Evolutionary conservation across 345 rosid species (phyloP).

Genomic region (Anastatica hierochuntica): DNA sequence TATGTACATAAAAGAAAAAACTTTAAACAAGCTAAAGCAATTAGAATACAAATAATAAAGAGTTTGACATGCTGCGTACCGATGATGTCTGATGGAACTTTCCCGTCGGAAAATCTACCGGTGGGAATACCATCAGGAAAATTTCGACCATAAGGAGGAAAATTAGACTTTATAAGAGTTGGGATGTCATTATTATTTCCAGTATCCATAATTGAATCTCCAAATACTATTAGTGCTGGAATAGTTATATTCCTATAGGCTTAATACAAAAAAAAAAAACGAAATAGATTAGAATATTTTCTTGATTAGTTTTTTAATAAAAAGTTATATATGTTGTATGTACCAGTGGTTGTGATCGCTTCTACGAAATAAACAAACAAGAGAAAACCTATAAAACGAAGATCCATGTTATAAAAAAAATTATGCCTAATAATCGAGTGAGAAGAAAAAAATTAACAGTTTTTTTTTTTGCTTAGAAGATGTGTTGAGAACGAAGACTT

Average conservation of each 20-base stretch:
- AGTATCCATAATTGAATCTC: slow-evolving; percentile 27
- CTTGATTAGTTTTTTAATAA: background rate
- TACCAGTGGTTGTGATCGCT: slow-evolving; percentile 3
- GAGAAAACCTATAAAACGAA: background rate
- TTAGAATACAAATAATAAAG: background rate
- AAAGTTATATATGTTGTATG: background rate
- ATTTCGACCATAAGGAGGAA: slow-evolving; percentile 14
- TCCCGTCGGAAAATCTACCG: slow-evolving; percentile 22
- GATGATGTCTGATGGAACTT: slow-evolving; percentile 20
- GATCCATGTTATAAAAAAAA: slow-evolving; percentile 2
- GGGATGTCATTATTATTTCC: slow-evolving; percentile 18
- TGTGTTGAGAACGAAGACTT: background rate
- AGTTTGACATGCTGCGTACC: no score
- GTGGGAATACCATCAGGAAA: slow-evolving; percentile 14
- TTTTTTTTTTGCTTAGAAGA: background rate
- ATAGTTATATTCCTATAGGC: background rate
- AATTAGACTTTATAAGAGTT: slow-evolving; percentile 11
- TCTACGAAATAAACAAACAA: background rate
- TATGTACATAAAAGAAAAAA: background rate
- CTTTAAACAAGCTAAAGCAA: background rate
- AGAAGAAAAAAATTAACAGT: background rate
- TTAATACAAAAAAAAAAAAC: background rate
- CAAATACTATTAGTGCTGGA: slow-evolving; percentile 23
- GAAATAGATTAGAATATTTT: background rate
- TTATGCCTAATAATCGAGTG: background rate